phyloP scores from a whole-genome alignment of 2,329 filamentous ascomycete species.

The Penicillium frequentans region DNA sequence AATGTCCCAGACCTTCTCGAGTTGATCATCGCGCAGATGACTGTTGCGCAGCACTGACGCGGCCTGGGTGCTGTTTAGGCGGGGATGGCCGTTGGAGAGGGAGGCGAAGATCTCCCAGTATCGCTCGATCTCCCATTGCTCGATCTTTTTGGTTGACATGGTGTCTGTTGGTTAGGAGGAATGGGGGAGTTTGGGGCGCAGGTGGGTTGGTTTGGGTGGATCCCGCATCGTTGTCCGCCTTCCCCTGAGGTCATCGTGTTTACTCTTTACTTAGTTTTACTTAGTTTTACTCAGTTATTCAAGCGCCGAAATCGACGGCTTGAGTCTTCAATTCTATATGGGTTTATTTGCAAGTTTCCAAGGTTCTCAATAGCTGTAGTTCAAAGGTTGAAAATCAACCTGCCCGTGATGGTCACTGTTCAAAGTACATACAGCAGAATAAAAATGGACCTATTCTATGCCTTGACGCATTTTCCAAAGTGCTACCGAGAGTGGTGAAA shows the following conservation, averaged over 20 bases:
- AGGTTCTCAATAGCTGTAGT: too few species aligned
- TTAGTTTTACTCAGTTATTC: too few species aligned
- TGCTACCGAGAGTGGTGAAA: too few species aligned
- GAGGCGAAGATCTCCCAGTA: constrained; percentile 80
- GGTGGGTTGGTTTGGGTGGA: constrained; percentile 1
- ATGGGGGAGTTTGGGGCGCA: constrained; percentile 4
- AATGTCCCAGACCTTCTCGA: constrained; percentile 97
- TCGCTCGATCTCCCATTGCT: constrained; percentile 72
- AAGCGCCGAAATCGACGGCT: too few species aligned
- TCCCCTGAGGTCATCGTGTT: constrained; percentile 24
- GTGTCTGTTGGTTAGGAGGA: constrained; percentile 14
- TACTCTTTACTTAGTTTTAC: background rate
- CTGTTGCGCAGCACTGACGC: constrained; percentile 73
- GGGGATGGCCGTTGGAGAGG: constrained; percentile 62
- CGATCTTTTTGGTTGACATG: constrained; percentile 55
- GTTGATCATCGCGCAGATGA: constrained; percentile 72
- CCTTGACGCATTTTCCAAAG: too few species aligned
- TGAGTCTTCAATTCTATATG: background rate
- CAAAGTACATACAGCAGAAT: too few species aligned
- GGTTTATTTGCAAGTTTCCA: too few species aligned
- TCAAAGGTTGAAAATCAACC: too few species aligned
- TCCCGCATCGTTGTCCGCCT: constrained; percentile 25
- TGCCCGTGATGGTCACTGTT: too few species aligned
- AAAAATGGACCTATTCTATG: too few species aligned
- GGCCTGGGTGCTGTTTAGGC: constrained; percentile 68